Percentiles rank a stretch among this genome's conserved stretches.
Evolutionary conservation across 164 flowering plant genomes (phyloP).

Genomic region (Piper betle): DNA sequence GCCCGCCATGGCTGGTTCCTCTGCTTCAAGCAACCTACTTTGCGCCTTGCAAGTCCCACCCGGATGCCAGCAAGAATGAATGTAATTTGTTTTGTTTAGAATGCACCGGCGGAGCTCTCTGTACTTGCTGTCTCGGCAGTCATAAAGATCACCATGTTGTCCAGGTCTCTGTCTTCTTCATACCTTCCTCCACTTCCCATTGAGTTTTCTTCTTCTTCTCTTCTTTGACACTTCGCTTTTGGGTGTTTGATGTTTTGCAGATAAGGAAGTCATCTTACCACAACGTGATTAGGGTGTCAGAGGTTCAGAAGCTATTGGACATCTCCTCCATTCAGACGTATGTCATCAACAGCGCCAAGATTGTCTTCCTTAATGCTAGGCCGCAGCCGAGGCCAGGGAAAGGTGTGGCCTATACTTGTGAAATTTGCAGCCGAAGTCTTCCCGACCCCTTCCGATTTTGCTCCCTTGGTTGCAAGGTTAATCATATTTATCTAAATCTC

Average conservation of each 20-base stretch:
- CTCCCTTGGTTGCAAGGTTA: conserved; percentile 74
- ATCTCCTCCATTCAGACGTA: conserved; percentile 56
- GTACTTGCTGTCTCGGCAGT: conserved; percentile 41
- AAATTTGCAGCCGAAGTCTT: conserved; percentile 56
- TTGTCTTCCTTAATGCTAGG: conserved; percentile 63
- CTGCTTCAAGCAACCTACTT: conserved; percentile 40
- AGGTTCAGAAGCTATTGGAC: conserved; percentile 61
- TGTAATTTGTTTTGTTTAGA: conserved; percentile 65
- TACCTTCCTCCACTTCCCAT: neutral
- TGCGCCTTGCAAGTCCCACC: conserved; percentile 36
- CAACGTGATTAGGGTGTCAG: conserved; percentile 61
- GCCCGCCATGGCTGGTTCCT: conserved; percentile 56
- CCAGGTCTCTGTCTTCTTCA: conserved; percentile 29
- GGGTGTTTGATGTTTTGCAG: conserved; percentile 15
- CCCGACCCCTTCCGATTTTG: conserved; percentile 70
- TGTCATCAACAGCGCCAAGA: conserved; percentile 71
- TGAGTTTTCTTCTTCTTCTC: neutral
- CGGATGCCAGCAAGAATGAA: conserved; percentile 44
- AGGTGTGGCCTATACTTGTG: conserved; percentile 70
- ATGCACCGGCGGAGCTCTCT: conserved; percentile 42
- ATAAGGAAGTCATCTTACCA: conserved; percentile 79
- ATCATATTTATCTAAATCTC: neutral
- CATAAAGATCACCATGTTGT: conserved; percentile 50
- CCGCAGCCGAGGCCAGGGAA: conserved; percentile 75
- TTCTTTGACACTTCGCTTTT: neutral